A percentile compares a stretch with the other conserved stretches of the same genome.
Evolutionary conservation across 2,329 filamentous ascomycete genomes (phyloP).

Genomic region (Leptographium galeiforme): DNA sequence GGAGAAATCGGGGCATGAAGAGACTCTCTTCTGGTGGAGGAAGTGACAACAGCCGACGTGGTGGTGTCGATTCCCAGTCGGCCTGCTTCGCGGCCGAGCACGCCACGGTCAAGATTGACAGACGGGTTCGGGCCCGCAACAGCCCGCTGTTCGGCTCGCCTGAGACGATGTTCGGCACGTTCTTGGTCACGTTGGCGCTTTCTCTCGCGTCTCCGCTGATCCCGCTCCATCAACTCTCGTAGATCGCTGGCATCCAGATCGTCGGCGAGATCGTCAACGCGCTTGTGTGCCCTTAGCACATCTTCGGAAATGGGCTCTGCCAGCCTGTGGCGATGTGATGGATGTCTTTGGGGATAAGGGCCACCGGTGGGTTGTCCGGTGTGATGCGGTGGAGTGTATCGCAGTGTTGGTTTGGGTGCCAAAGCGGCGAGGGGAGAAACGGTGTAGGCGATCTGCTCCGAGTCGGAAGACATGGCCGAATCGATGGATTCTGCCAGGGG

Average conservation of each 20-base stretch:
- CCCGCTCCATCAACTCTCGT: conserved; percentile 80
- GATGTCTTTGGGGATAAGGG: conserved; percentile 31
- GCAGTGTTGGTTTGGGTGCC: conserved; percentile 71
- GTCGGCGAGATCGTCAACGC: conserved; percentile 63
- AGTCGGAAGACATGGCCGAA: conserved; percentile 62
- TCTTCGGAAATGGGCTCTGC: conserved; percentile 46
- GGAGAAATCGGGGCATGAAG: background rate
- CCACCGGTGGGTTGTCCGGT: conserved; percentile 32
- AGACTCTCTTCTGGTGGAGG: conserved; percentile 33
- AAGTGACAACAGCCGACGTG: conserved; percentile 41
- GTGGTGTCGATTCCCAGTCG: conserved; percentile 41
- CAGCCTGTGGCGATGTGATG: conserved; percentile 38
- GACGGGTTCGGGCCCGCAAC: background rate
- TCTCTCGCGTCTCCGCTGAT: conserved; percentile 65
- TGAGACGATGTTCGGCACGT: conserved; percentile 49
- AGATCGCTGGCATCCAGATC: conserved; percentile 74
- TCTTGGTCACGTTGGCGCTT: conserved; percentile 57
- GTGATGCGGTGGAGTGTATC: conserved; percentile 54
- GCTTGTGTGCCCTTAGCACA: conserved; percentile 44
- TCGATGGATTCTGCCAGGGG: conserved; percentile 61
- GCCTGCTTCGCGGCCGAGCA: conserved; percentile 42
- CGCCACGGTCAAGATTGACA: conserved; percentile 43
- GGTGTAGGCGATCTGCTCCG: conserved; percentile 65
- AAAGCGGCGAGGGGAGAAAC: conserved; percentile 71
- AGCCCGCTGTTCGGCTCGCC: conserved; percentile 52